A percentile compares a stretch with the other conserved stretches of the same genome.
phyloP scores from a whole-genome alignment of 73 alveolate species.

The Effrenium voratum region DNA sequence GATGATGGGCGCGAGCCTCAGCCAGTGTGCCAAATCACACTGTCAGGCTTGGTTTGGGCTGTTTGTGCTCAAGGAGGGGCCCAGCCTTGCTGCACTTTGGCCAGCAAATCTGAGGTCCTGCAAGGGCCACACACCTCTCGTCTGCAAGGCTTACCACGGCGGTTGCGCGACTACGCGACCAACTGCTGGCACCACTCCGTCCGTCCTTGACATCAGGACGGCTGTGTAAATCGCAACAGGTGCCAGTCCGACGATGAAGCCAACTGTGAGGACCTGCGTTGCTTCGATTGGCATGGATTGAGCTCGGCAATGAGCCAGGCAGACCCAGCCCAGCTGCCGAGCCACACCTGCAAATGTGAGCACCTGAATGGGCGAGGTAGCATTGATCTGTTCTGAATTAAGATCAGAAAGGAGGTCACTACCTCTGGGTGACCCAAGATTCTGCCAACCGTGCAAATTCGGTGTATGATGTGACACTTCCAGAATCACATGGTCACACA shows the following conservation, averaged over 20 bases:
- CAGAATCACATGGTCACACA: too few species aligned
- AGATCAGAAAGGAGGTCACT: neutral
- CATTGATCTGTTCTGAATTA: neutral
- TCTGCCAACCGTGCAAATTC: too few species aligned
- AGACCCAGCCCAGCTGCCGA: conserved; percentile 61
- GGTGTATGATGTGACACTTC: too few species aligned
- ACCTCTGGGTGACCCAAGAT: neutral
- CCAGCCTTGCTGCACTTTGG: conserved; percentile 12
- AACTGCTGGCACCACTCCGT: too few species aligned
- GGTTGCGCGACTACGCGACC: too few species aligned
- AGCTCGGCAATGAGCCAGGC: neutral
- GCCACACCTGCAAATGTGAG: conserved; percentile 90
- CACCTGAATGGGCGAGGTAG: too few species aligned
- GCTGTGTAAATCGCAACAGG: conserved; percentile 77
- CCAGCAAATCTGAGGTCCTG: too few species aligned
- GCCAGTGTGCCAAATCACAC: neutral
- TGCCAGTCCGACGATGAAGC: conserved; percentile 52
- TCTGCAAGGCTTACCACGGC: too few species aligned
- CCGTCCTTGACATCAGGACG: conserved; percentile 71
- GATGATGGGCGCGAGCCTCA: conserved; percentile 26
- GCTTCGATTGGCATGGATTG: neutral
- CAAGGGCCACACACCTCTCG: too few species aligned
- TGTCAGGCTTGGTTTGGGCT: neutral
- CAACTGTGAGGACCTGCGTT: conserved; percentile 50
- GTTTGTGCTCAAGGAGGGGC: neutral